Conservation (phyloP, 108 stramenopile species). For the Pseudonitzschia multiseries region DNA sequence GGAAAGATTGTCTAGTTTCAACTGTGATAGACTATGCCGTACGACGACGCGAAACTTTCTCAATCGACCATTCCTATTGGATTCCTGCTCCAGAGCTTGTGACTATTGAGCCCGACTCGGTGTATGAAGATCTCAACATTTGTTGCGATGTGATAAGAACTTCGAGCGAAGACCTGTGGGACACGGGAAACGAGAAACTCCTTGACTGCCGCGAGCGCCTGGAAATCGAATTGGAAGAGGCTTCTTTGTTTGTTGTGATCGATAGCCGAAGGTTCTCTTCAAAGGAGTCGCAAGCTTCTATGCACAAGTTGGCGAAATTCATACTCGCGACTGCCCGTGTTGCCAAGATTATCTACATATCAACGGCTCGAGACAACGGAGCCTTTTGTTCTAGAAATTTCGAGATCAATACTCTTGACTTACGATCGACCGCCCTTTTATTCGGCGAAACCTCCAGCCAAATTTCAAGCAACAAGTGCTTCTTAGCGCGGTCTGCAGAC, state of each 20-base stretch:
- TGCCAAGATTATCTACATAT: conserved; percentile 22
- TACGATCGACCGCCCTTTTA: conserved; percentile 23
- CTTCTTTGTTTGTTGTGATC: conserved; percentile 17
- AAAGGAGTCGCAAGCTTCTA: background rate
- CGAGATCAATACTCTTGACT: conserved; percentile 29
- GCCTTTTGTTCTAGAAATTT: background rate
- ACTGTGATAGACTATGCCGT: conserved; percentile 22
- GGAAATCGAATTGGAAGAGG: conserved; percentile 32
- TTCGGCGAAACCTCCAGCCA: background rate
- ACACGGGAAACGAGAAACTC: conserved; percentile 7
- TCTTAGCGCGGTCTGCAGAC: conserved; percentile 14
- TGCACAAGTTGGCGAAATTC: conserved; percentile 29
- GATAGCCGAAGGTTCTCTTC: conserved; percentile 18
- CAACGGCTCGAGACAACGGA: background rate
- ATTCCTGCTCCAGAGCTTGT: conserved; percentile 23
- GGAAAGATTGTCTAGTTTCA: conserved; percentile 30
- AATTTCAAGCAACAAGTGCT: conserved; percentile 24
- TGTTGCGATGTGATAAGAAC: conserved; percentile 14
- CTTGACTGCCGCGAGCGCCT: conserved; percentile 28
- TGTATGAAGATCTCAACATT: conserved; percentile 32
- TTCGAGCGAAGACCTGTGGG: conserved; percentile 26
- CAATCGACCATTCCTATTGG: conserved; percentile 30
- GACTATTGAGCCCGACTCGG: conserved; percentile 19
- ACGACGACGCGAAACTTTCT: conserved; percentile 7
- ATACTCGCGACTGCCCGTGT: conserved; percentile 2